Evolutionary conservation across 2,329 filamentous ascomycete genomes (phyloP), one percentile per base, ranked within the genome.

Genomic region (Sclerotiophoma versabilis): DNA sequence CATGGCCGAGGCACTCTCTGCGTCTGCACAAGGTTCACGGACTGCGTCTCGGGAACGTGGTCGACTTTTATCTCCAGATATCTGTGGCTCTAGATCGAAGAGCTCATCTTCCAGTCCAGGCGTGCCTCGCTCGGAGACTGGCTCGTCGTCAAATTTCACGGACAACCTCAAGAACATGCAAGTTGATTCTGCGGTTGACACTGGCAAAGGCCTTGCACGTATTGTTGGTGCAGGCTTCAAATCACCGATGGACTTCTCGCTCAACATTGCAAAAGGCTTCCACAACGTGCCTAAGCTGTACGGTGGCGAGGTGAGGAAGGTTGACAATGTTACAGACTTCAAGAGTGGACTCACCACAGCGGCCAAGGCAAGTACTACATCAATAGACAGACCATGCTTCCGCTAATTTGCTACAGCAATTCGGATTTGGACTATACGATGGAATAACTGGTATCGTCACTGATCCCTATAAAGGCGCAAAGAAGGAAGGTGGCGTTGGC

Each of bases 231-330:
- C 89, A n/a, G 85, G 90, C 5, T 80, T 93, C 54, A 91, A 90
- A 64, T 88, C 88, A 1, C 93, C 92, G 0, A 88, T 95, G 82
- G 91, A 96, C 71, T 89, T 96, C 59, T 91, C 90, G 33, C 77
- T 96, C 34, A 90, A 90, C 0, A 76, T 96, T 30, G 89, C 92
- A 0, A 90, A 89, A 72, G 93, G 93, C 0, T 96, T 96, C 71
- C 89, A 93, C 69, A 96, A 96, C 65, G 88, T 90, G 5, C 92
- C 93, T 0, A 88, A 85, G 62, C 79, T 96, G 1, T 96, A 96
- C 69, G 90, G 92, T 34, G 92, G 96, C 65, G 86, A 91, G 1
- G 87, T 96, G 0, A 83, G 91, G 8, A 88, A 89, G n/a, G 79
- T 84, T 1, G 89, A 92, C 53, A 91, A 91, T 63, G 90, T 96